Evolutionary conservation across 2,329 filamentous ascomycete species (phyloP), one percentile per base, ranked within the genome.

Genomic region (Didymellaceae sp.): DNA sequence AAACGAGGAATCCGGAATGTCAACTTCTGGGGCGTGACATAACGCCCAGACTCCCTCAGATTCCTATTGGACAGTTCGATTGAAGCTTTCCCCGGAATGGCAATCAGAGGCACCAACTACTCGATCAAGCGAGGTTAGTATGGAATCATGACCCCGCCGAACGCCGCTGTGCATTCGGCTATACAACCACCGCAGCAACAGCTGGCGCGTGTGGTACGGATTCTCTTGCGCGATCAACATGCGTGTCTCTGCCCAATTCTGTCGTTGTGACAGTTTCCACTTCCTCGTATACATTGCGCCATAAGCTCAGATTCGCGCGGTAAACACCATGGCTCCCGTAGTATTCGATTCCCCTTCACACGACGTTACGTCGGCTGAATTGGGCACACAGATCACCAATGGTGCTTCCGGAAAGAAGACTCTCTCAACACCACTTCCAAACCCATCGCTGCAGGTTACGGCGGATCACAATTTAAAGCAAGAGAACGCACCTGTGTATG

Each of bases 371-470:
- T 41, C 33, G 22, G 42, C 52, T 55, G 45, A 60, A 20, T 17
- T 17, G 33, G 31, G 18, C 32, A 32, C 34, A 24, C 48, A 60
- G 46, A 52, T 40, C 13, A 31, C 47, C 1, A 64, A 63, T 20
- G 45, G 52, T 8, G 43, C 35, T 30, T 43, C 34, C 35, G 50
- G 21, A 42, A 59, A 26, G 22, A 45, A 30, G n/a, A 60, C 47
- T 2, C 45, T 69, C 17, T 57, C 58, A 7, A 60, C 63, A n/a
- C 62, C 62, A 31, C 54, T 68, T 6, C 62, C 66, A 35, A 86
- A 85, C 59, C 82, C 82, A 5, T 82, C 81, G 2, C 71, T 85
- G 10, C 78, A 83, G 52, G 81, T 86, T 13, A 86, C 84, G 0
- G 81, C 79, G 35, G 82, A 86, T 61, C 84, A 86, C 61, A 74